Evolutionary conservation across 2,329 filamentous ascomycete genomes (phyloP), one percentile per base, ranked within the genome.

Genomic region (Alternaria hordeiaustralica): DNA sequence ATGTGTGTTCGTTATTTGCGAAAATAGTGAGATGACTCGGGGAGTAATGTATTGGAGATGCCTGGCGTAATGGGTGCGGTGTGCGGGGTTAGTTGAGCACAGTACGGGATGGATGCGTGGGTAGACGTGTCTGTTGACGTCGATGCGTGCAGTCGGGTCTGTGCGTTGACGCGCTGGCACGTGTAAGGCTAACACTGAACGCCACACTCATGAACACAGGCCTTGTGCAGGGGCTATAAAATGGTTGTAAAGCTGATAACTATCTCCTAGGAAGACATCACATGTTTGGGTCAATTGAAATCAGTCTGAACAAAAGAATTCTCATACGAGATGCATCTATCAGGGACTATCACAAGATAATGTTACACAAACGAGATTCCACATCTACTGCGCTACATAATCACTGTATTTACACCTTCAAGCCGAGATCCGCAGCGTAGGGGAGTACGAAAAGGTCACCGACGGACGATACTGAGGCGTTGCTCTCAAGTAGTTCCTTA

Each of bases 401-500:
- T 59, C 58, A 66, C 67, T 72, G 70, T 82, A 83, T 88, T 88
- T 96, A 99, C 88, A 97, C 93, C 81, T 90, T 93, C 79, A 99
- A 88, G 75, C 95, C 96, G 81, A 99, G 87, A 80, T 99, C 96
- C 84, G 94, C 92, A 71, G 94, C 96, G 80, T 91, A 99, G 61
- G 96, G 96, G 79, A 99, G 89, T 76, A 91, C 87, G 82, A 93
- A 91, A 75, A 99, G 87, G 81, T 99, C 96, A 81, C 96, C 96
- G 67, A 98, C 94, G 63, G 93, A 87, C 67, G 93, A 91, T 68
- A 97, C 92, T 58, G 93, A 91, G 55, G 95, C 94, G 87, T 94
- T 98, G 82, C 89, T 89, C 71, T 94, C 91, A 70, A 98, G 86
- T 73, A 97, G 87, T 78, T 90, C 86, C 87, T 97, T 96, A 78